phyloP scores from a whole-genome alignment of 1,284 basidiomycete species.

The Pseudozyma flocculosa region DNA sequence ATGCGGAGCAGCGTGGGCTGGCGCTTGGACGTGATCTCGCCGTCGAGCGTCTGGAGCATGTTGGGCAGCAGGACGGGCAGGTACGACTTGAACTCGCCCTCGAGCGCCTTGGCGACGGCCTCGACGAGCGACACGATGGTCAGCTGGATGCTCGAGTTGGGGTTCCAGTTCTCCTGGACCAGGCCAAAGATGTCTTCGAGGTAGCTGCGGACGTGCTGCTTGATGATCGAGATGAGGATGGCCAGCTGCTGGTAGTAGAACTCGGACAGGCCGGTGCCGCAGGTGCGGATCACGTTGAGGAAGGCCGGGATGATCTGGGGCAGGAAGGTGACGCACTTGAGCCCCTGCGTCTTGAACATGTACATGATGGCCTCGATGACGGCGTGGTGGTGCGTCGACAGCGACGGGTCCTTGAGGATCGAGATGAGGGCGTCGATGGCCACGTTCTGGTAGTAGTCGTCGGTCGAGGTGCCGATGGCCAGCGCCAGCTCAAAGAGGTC shows the following conservation, averaged over 20 bases:
- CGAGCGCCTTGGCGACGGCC: conserved; percentile 88
- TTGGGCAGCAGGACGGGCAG: conserved; percentile 88
- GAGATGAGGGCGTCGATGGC: conserved; percentile 86
- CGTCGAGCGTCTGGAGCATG: conserved; percentile 75
- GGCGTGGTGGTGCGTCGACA: conserved; percentile 67
- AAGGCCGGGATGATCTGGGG: conserved; percentile 97
- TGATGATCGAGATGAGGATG: conserved; percentile 93
- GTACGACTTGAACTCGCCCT: conserved; percentile 97
- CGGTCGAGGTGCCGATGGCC: conserved; percentile 61
- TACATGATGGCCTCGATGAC: conserved; percentile 99
- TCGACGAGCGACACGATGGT: conserved; percentile 93
- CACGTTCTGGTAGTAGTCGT: conserved; percentile 97
- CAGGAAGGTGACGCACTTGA: conserved; percentile 93
- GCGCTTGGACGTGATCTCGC: conserved; percentile 53
- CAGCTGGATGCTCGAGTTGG: conserved; percentile 76
- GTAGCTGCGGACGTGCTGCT: conserved; percentile 88
- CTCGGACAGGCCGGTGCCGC: conserved; percentile 78
- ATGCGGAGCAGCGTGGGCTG: conserved; percentile 82
- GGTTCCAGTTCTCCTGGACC: conserved; percentile 56
- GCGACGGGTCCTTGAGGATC: conserved; percentile 70
- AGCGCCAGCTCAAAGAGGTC: conserved; percentile 66
- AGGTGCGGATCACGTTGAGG: conserved; percentile 77
- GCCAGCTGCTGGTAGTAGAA: conserved; percentile 96
- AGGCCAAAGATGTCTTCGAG: conserved; percentile 55
- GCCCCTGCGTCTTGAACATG: conserved; percentile 96